A percentile compares a stretch with the other conserved stretches of the same genome.
Evolutionary conservation across 306 rosid genomes (phyloP).

Genomic region (Astragalus glycyphyllos): DNA sequence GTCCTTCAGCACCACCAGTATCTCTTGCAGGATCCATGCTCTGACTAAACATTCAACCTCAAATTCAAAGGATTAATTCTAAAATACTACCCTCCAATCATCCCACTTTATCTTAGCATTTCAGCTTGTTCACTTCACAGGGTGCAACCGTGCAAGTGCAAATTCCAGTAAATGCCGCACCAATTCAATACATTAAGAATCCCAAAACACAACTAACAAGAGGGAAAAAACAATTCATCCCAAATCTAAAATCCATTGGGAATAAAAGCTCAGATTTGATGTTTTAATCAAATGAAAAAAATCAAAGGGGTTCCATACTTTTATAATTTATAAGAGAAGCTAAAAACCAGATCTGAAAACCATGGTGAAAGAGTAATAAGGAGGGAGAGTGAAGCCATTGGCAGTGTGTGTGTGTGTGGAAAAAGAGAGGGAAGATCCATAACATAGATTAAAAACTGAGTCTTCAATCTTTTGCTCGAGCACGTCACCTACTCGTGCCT

Average conservation of each 20-base stretch:
- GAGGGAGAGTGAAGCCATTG: no score
- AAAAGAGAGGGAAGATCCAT: no score
- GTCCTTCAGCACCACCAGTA: constrained; percentile 56
- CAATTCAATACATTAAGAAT: constrained; percentile 46
- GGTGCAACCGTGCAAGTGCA: no score
- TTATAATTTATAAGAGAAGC: no score
- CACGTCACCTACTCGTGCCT: no score
- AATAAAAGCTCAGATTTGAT: constrained; percentile 28
- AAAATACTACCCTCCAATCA: constrained; percentile 53
- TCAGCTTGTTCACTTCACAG: constrained; percentile 45
- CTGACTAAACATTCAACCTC: constrained; percentile 58
- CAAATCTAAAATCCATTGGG: constrained; percentile 23
- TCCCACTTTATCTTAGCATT: constrained; percentile 46
- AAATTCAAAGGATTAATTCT: constrained; percentile 33
- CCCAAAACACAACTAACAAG: constrained; percentile 13
- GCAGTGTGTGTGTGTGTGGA: no score
- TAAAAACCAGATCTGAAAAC: no score
- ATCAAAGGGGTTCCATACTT: no score
- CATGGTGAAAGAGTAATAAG: no score
- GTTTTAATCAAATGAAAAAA: constrained; percentile 29
- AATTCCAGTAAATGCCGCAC: constrained; percentile 47
- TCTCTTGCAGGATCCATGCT: constrained; percentile 75
- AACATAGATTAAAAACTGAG: no score
- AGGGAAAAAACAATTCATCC: constrained; percentile 11
- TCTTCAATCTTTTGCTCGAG: no score